These are phyloP conservation scores for Abortiporus biennis DNA, from an alignment of 1,284 basidiomycete genomes.

Conservation along the genomic window DNA sequence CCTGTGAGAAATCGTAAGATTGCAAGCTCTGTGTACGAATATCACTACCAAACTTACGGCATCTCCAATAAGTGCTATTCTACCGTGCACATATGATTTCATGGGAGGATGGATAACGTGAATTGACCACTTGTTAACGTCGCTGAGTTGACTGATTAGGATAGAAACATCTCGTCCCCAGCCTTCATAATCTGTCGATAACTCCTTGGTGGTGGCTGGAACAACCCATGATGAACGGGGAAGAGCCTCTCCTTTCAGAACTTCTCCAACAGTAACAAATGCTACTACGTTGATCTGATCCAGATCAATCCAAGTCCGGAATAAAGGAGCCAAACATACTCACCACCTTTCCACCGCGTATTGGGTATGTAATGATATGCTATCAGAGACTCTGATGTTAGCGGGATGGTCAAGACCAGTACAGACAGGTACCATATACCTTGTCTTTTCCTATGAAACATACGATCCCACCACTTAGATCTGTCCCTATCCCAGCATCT, in stretches of 20 bases:
- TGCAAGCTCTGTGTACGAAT: conserved; percentile 2
- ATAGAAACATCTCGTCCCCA: conserved; percentile 42
- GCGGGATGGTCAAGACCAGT: no score
- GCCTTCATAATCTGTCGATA: conserved; percentile 39
- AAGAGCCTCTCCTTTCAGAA: conserved; percentile 30
- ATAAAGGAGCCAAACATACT: background rate
- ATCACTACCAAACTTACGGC: conserved; percentile 32
- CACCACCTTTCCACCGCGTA: conserved; percentile 37
- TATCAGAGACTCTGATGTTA: conserved; percentile 17
- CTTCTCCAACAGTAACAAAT: conserved; percentile 25
- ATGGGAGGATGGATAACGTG: conserved; percentile 48
- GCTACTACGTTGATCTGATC: conserved; percentile 50
- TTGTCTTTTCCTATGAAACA: conserved; percentile 12
- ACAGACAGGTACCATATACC: conserved; percentile 1
- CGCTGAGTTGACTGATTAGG: conserved; percentile 40
- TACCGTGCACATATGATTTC: conserved; percentile 37
- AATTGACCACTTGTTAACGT: conserved; percentile 54
- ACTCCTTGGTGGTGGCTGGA: conserved; percentile 33
- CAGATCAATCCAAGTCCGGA: background rate
- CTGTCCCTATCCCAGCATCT: conserved; percentile 8
- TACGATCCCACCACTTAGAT: conserved; percentile 5
- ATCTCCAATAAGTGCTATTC: conserved; percentile 52
- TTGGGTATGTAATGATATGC: conserved; percentile 55
- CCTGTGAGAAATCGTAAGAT: conserved; percentile 24
- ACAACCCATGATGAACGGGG: conserved; percentile 42